These are phyloP conservation scores for Coriaria nepalensis DNA, from an alignment of 306 rosid genomes.

Conservation along the genomic window DNA sequence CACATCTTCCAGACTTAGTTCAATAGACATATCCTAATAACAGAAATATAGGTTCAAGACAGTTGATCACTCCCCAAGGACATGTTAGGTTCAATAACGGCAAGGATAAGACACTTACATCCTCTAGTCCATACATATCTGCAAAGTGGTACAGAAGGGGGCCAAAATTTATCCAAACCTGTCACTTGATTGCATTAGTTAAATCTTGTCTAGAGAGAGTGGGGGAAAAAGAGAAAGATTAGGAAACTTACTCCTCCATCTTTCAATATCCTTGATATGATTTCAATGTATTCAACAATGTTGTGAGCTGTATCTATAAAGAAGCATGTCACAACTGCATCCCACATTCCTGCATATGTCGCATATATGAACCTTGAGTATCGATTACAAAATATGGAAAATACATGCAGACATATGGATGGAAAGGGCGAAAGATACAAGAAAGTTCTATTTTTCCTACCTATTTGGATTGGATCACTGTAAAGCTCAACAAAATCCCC, in stretches of 20 bases:
- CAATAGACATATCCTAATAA: conserved; percentile 79
- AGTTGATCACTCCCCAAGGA: background rate
- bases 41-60: conserved; percentile 1
- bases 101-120: conserved; percentile 32
- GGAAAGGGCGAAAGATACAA: background rate
- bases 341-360: conserved; percentile 73
- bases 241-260: conserved; percentile 82
- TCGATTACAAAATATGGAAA: conserved; percentile 5
- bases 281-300: conserved; percentile 74
- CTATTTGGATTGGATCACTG: conserved; percentile 64
- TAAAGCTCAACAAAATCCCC: conserved; percentile 97
- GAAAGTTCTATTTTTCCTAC: conserved; percentile 24
- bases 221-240: conserved; percentile 9
- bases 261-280: conserved; percentile 72
- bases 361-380: conserved; percentile 17
- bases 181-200: conserved; percentile 11
- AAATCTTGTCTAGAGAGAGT: background rate
- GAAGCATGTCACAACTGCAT: conserved; percentile 90
- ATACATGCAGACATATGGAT: conserved; percentile 1
- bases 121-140: conserved; percentile 79
- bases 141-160: conserved; percentile 94
- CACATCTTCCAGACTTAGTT: conserved; percentile 92
- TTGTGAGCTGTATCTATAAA: conserved; percentile 94
- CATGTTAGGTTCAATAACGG: conserved; percentile 2
- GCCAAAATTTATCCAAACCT: conserved; percentile 97